A percentile compares a stretch with the other conserved stretches of the same genome.
phyloP scores from a whole-genome alignment of 1,284 basidiomycete species.

The Sporisorium iseilematis-ciliati region DNA sequence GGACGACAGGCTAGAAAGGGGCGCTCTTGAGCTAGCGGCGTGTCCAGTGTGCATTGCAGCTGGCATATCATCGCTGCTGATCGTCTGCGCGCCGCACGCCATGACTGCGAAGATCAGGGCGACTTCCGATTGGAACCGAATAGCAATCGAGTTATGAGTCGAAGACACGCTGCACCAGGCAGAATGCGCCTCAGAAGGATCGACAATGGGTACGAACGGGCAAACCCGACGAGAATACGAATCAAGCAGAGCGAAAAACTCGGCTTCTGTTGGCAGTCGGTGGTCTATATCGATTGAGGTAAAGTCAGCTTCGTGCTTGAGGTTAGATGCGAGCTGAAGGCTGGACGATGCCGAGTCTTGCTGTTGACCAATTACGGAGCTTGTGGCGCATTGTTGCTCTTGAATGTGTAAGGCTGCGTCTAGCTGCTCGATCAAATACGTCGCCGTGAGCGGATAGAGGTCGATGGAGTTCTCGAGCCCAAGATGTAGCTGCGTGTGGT shows the following conservation, averaged over 20 bases:
- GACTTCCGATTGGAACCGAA: neutral
- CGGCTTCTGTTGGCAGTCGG: neutral
- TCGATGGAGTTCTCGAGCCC: constrained; percentile 3
- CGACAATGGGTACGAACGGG: constrained; percentile 5
- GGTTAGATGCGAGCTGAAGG: neutral
- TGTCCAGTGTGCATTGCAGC: neutral
- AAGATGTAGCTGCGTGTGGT: neutral
- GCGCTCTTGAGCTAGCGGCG: neutral
- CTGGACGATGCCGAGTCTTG: neutral
- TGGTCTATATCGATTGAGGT: neutral
- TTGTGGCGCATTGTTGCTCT: neutral
- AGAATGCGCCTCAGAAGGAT: neutral
- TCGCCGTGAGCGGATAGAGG: constrained; percentile 1
- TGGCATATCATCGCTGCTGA: neutral
- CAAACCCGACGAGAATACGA: neutral
- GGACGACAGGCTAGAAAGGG: neutral
- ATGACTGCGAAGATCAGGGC: constrained; percentile 16
- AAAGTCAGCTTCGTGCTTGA: neutral
- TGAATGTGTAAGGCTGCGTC: neutral
- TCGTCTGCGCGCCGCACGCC: constrained; percentile 17
- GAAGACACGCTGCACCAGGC: constrained; percentile 7
- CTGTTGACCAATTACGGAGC: neutral
- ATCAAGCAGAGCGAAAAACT: constrained; percentile 9
- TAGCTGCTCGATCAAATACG: constrained; percentile 3
- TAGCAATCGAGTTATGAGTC: too few relatives aligned